phyloP scores from a whole-genome alignment of 75 land plant species.

The Isoetes taiwanensis region DNA sequence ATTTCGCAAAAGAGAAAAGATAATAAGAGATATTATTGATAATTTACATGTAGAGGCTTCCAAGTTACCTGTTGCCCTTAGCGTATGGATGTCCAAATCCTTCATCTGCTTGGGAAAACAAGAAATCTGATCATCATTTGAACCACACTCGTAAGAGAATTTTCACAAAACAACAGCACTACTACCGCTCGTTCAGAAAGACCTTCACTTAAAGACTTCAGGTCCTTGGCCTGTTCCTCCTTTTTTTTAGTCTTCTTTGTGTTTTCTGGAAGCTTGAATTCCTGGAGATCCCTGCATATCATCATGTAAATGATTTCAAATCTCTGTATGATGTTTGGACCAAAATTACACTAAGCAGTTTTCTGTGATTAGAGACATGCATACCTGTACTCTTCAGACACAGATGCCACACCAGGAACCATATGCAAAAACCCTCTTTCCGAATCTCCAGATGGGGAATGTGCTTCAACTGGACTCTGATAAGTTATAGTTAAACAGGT shows the following conservation, averaged over 20 bases:
- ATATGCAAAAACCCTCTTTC: not conserved
- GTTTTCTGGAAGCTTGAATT: slow-evolving; percentile 23
- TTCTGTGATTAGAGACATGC: not conserved
- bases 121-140: not conserved
- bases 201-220: slow-evolving; percentile 24
- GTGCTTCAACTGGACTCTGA: not conserved
- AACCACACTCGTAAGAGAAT: not conserved
- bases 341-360: slow-evolving; percentile 1
- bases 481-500: not conserved
- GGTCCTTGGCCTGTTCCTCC: slow-evolving; percentile 19
- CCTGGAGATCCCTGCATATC: slow-evolving; percentile 24
- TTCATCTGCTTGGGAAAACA: not conserved
- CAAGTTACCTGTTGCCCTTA: slow-evolving; percentile 11
- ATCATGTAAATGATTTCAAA: too few species aligned
- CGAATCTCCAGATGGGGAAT: not conserved
- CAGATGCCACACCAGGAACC: not conserved
- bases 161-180: slow-evolving; percentile 9
- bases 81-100: slow-evolving; percentile 13
- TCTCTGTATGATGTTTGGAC: not conserved
- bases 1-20: not conserved
- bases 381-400: not conserved
- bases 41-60: not conserved
- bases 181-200: not conserved
- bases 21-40: not conserved
- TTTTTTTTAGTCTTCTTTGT: slow-evolving; percentile 14